phyloP scores from a whole-genome alignment of 164 flowering plant species.

The Annona squamosa region DNA sequence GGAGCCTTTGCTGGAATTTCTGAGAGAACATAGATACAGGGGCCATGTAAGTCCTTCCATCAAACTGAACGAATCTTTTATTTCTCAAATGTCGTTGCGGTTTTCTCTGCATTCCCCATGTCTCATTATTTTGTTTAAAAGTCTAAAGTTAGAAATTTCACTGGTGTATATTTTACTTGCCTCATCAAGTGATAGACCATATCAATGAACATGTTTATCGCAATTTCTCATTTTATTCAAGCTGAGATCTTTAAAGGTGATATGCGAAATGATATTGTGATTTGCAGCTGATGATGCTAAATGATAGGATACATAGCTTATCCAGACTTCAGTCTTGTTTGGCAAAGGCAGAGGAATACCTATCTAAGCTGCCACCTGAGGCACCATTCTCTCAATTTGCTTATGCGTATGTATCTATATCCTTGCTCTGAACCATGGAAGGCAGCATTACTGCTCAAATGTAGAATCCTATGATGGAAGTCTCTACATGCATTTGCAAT shows the following conservation, averaged over 20 bases:
- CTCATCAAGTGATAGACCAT: neutral
- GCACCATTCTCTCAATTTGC: constrained; percentile 75
- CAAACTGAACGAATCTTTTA: neutral
- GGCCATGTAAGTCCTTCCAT: constrained; percentile 58
- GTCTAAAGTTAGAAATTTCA: neutral
- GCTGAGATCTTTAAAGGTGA: neutral
- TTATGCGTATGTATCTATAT: constrained; percentile 43
- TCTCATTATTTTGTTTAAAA: neutral
- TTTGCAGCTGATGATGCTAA: constrained; percentile 76
- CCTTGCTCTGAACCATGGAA: neutral
- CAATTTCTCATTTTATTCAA: neutral
- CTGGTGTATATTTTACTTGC: neutral
- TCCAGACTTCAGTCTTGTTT: constrained; percentile 59
- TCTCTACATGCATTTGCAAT: neutral
- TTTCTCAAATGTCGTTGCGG: neutral
- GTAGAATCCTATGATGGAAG: neutral
- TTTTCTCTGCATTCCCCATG: neutral
- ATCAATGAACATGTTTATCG: neutral
- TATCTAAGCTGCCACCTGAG: constrained; percentile 56
- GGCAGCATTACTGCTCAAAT: neutral
- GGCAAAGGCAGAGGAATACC: constrained; percentile 72
- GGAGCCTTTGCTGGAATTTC: constrained; percentile 89
- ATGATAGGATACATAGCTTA: constrained; percentile 69
- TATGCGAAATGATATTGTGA: neutral
- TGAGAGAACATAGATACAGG: constrained; percentile 66